Percentiles rank a stretch among this genome's conserved stretches.
Evolutionary conservation across 768 basidiomycete genomes (phyloP).

Genomic region (Russula vinacea): DNA sequence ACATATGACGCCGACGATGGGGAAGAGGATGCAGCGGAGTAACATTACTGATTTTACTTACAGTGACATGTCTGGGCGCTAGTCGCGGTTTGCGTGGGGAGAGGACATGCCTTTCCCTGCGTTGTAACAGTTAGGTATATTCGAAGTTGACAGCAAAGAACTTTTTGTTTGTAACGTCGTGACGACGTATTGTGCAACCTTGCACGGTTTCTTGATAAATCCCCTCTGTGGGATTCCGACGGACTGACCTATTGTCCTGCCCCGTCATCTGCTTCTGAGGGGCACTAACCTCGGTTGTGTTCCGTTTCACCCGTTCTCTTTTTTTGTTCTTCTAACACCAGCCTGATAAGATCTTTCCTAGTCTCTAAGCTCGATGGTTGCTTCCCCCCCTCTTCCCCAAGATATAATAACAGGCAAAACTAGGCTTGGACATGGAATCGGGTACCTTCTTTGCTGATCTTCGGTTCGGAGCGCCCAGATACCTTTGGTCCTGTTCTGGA

Average conservation of each 20-base stretch:
- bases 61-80: conserved; percentile 4
- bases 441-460: background rate
- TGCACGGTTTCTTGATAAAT: conserved; percentile 7
- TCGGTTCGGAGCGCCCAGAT: background rate
- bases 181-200: conserved; percentile 18
- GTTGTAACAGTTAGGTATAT: conserved; percentile 15
- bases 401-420: background rate
- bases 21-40: conserved; percentile 26
- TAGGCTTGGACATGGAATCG: background rate
- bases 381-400: background rate
- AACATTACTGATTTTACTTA: conserved; percentile 6
- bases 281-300: background rate
- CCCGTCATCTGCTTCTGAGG: background rate
- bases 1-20: conserved; percentile 27
- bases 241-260: background rate
- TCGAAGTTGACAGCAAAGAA: conserved; percentile 7
- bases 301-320: background rate
- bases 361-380: background rate
- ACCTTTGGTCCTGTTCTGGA: background rate
- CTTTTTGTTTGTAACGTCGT: conserved; percentile 19
- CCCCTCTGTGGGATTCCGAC: conserved; percentile 8
- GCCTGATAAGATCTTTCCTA: background rate
- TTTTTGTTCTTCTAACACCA: background rate
- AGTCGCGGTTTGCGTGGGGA: background rate
- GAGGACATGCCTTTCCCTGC: background rate